Evolutionary conservation across 139 green algal species (phyloP), one percentile per base, ranked within the genome.

Genomic region (Eudorina sp.): DNA sequence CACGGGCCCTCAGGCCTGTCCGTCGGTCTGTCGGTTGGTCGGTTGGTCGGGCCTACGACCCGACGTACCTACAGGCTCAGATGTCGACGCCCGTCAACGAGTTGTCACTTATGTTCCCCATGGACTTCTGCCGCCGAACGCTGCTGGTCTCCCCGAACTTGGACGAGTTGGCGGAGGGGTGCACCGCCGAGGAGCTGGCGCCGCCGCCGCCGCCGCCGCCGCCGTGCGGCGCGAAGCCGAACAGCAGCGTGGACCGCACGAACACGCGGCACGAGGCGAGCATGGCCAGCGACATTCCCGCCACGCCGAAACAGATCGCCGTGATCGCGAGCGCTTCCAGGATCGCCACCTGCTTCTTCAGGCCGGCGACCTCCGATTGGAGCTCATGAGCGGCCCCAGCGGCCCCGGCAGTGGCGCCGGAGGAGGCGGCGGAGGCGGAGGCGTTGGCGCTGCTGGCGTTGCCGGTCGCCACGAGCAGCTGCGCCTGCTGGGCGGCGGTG

Each of bases 261-360:
- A 90, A 90, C 13, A 86, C 40, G 7, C 85, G 75, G 51, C 85
- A 90, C 1, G 46, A 64, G 23, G 45, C 51, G 48, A 90, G 86
- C 2, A 86, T 58, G 0, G 62, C 76, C 9, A 90, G 27, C 7
- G 38, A 13, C 23, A 85, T 16, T 0, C 75, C 75, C 25, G 69
- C 29, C 6, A 90, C 36, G 31, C 75, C 85, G 36, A 90, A 90
- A 11, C 48, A 31, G 14, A 90, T 48, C 43, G 48, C 85, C 18
- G 76, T 72, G 27, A 90, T 86, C 0, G 85, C 76, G 2, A 90
- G 36, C 0, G 53, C 64, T 43, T 85, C 19, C 58, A 84, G 72
- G 38, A 64, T 84, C 23, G 13, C 31, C 8, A 89, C 53, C 55
- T 89, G 38, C 18, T 77, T 76, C 13, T 84, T 27, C 84, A 89